These are phyloP conservation scores for Vararia minispora DNA, from an alignment of 768 basidiomycete species.

Conservation along the genomic window DNA sequence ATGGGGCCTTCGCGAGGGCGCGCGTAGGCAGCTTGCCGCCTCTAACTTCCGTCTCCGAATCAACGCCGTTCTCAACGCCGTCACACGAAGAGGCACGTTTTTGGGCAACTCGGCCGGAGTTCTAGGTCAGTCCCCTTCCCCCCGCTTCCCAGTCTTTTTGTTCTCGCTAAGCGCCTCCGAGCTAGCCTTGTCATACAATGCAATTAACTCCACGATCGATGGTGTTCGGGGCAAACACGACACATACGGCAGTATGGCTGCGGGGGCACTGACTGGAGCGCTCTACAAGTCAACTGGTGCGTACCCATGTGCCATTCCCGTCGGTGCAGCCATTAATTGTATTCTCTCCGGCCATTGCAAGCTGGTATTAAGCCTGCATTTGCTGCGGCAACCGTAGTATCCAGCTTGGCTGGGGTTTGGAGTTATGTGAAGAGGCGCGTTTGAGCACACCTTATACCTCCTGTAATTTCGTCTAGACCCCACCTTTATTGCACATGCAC, in stretches of 20 bases:
- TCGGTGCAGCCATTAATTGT: slow-evolving; percentile 16
- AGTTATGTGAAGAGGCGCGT: slow-evolving; percentile 88
- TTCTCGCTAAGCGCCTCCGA: slow-evolving; percentile 26
- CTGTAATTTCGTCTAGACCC: slow-evolving; percentile 32
- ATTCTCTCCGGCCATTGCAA: slow-evolving; percentile 33
- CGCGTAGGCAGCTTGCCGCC: slow-evolving; percentile 76
- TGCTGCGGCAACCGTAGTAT: slow-evolving; percentile 82
- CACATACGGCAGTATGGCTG: slow-evolving; percentile 80
- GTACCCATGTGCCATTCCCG: slow-evolving; percentile 27
- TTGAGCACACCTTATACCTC: slow-evolving; percentile 37
- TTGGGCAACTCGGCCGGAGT: slow-evolving; percentile 98
- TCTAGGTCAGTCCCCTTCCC: slow-evolving; percentile 58
- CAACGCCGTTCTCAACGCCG: slow-evolving; percentile 93
- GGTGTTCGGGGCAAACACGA: slow-evolving; percentile 85
- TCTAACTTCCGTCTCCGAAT: slow-evolving; percentile 83
- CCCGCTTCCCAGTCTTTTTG: slow-evolving; percentile 24
- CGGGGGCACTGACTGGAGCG: slow-evolving; percentile 83
- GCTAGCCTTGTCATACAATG: slow-evolving; percentile 91
- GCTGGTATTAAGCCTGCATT: slow-evolving; percentile 88
- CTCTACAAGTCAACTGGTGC: slow-evolving; percentile 91
- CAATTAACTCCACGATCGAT: slow-evolving; percentile 91
- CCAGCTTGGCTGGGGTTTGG: slow-evolving; percentile 87
- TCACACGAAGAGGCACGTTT: slow-evolving; percentile 94
- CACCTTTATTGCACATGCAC: slow-evolving; percentile 10
- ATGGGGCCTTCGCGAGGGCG: slow-evolving; percentile 95